Evolutionary conservation across 768 basidiomycete species (phyloP).

Genomic region (Mycena rebaudengoi): DNA sequence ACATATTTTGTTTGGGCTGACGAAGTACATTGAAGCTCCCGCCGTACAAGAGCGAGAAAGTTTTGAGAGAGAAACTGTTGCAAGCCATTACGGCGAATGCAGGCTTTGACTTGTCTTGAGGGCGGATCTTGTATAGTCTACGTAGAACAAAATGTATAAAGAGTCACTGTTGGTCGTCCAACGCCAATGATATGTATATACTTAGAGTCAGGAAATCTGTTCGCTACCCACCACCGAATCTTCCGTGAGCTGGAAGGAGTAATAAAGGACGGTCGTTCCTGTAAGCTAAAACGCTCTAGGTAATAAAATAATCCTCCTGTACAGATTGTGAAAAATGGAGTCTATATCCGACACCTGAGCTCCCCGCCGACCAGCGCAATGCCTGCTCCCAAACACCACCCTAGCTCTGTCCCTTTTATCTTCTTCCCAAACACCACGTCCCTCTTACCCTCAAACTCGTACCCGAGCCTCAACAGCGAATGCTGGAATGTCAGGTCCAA

Average conservation of each 20-base stretch:
- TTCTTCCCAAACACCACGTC: slow-evolving; percentile 86
- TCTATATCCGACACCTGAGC: slow-evolving; percentile 58
- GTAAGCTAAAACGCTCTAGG: too few relatives aligned
- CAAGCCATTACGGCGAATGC: slow-evolving; percentile 89
- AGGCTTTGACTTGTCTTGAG: slow-evolving; percentile 92
- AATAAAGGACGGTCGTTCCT: too few relatives aligned
- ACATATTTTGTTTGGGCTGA: background rate
- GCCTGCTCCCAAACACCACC: slow-evolving; percentile 91
- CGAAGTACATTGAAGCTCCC: slow-evolving; percentile 61
- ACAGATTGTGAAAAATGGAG: background rate
- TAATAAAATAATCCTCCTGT: too few relatives aligned
- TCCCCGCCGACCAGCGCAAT: slow-evolving; percentile 75
- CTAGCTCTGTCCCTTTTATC: slow-evolving; percentile 89
- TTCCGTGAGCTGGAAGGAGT: too few relatives aligned
- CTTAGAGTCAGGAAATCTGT: too few relatives aligned
- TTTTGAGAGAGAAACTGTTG: slow-evolving; percentile 78
- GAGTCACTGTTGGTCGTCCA: too few relatives aligned
- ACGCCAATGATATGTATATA: too few relatives aligned
- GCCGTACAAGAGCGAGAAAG: slow-evolving; percentile 66
- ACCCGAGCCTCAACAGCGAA: slow-evolving; percentile 70
- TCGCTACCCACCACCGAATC: too few relatives aligned
- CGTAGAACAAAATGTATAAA: too few relatives aligned
- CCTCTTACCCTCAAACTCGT: slow-evolving; percentile 81
- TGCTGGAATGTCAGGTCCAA: slow-evolving; percentile 97
- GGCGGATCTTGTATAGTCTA: too few relatives aligned